Base-by-base conservation (phyloP, 164 flowering plant species). In the Kingdonia uniflora region DNA sequence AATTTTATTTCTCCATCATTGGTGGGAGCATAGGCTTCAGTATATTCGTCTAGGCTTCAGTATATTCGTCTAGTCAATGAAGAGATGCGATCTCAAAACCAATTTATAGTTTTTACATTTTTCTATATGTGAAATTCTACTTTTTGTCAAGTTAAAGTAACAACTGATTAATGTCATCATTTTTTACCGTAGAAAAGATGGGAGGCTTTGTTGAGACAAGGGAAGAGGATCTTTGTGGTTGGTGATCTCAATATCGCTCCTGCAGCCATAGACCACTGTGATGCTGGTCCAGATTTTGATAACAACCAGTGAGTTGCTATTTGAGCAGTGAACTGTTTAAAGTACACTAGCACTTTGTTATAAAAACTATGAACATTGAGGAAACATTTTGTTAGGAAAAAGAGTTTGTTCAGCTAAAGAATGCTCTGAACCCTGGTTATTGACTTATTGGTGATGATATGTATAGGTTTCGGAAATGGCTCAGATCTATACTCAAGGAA, bases 171-270 rank as follows among this genome's bases (percentile, higher is more conserved):
- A 55, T 51, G 40, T 52, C 33, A 17, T 46, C 6, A 26, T 43
- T 42, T 19, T 71, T 69, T 75, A 42, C 52, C 72, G 68, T 83
- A 94, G 99, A 87, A 68, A 89, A 86, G 96, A 77, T 94, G 97
- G 95, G 95, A 87, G 69, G 62, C 64, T 53, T 76, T 87, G 47
- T 64, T 83, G 64, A 65, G 40, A 51, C 61, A 71, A 47, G 88
- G 90, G 61, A 80, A 76, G 58, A 81, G 90, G 65, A 67, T 94
- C 19, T 19, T 89, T 63, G 80, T 94, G 43, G 97, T 89, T 66
- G 99, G 97, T 52, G 99, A 94, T 74, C 82, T 94, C 58, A 94
- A 94, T 54, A 85, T 94, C 74, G 90, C 97, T 49, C 99, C 97
- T 57, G 53, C 70, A 63, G 78, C 88, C 14, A 72, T 87, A 55